Base-by-base conservation (phyloP, 2,329 filamentous ascomycete species). In the Verticillium albo-atrum region DNA sequence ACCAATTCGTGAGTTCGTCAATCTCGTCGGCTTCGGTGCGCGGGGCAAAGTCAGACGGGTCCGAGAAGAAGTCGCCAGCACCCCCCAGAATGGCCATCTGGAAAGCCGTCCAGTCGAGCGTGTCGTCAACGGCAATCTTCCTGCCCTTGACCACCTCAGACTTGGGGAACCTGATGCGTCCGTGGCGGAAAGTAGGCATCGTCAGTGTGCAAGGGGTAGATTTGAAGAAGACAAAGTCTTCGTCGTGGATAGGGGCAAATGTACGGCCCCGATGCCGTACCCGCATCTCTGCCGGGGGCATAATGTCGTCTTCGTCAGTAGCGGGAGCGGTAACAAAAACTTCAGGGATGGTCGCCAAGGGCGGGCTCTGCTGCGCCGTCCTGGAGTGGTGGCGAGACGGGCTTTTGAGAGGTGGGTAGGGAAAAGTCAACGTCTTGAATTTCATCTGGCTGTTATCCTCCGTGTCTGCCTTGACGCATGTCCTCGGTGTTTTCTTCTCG, bases 31-130 rank as follows among this genome's bases (percentile, higher is more conserved):
- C 75, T 50, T 80, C 74, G 10, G 65, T 66, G 12, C 66, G 70
- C 6, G 70, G 72, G 14, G 75, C 70, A 53, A 72, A 75, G 64
- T 78, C 76, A 54, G 75, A 72, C 20, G 73, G 71, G 56, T 81
- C 81, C 20, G 72, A 72, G 56, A 77, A 74, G 52, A 82, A 74
- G 63, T 84, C 82, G 30, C 80, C 82, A 2, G 81, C 80, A 5
- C 82, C 82, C 50, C 84, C 84, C 0, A 83, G 72, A 55, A 87
- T 86, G 17, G 85, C 84, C 79, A 87, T 86, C 70, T 88, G 85
- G 67, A 87, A 88, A 3, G 84, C 84, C 6, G 81, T 85, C 84
- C 84, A 87, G 73, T 88, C 84, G 3, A 87, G 70, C 9, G 75
- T 79, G 54, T 82, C 81, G 56, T 84, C 82, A 30, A 74, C 73